These are phyloP conservation scores for Ascocoryne sarcoides DNA, from an alignment of 2,329 filamentous ascomycete genomes.

Conservation along the genomic window DNA sequence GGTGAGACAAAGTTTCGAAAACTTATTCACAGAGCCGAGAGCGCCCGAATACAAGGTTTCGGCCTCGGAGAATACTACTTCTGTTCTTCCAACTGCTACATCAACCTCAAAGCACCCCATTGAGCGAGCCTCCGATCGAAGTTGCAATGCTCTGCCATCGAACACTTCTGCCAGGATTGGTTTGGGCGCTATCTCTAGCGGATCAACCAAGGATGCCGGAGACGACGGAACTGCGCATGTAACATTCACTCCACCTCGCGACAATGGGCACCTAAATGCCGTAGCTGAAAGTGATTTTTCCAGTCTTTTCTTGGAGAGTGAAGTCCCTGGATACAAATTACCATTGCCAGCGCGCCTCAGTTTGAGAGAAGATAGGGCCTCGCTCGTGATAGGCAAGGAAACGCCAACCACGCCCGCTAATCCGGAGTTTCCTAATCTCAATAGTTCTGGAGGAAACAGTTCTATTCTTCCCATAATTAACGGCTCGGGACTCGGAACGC, in stretches of 20 bases:
- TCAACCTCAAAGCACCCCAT: background rate
- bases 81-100: background rate
- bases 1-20: conserved; percentile 1
- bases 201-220: background rate
- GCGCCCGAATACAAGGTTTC: conserved; percentile 12
- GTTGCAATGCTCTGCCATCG: background rate
- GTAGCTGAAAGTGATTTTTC: conserved; percentile 6
- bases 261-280: background rate
- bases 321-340: conserved; percentile 6
- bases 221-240: background rate
- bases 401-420: background rate
- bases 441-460: no score
- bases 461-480: no score
- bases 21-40: conserved; percentile 10
- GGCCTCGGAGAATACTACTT: background rate
- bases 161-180: background rate
- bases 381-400: no score
- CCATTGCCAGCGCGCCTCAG: no score
- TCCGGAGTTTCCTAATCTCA: background rate
- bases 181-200: background rate
- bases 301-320: conserved; percentile 7
- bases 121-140: background rate
- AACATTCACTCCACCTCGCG: background rate
- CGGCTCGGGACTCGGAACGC: no score
- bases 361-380: no score